Evolutionary conservation across 176 grass and related monocot species (phyloP).

Genomic region (Otatea glauca): DNA sequence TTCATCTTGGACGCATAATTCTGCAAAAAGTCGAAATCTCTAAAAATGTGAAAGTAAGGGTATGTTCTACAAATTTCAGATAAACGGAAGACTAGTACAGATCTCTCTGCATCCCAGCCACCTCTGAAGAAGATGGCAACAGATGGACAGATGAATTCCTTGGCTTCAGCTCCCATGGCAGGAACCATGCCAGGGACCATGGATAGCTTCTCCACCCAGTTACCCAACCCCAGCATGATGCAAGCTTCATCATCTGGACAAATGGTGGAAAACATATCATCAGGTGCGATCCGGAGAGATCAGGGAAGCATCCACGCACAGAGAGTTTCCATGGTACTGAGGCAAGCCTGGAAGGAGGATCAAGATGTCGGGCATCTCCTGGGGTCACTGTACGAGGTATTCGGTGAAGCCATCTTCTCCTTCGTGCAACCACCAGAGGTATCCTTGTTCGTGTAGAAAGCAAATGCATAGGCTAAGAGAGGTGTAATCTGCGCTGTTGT

Average conservation of each 20-base stretch:
- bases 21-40: not conserved
- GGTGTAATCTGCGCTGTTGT: slow-evolving; percentile 20
- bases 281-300: slow-evolving; percentile 44
- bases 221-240: slow-evolving; percentile 44
- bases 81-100: slow-evolving; percentile 64
- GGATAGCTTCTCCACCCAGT: slow-evolving; percentile 56
- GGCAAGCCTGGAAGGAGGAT: slow-evolving; percentile 95
- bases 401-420: slow-evolving; percentile 79
- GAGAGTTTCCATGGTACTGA: slow-evolving; percentile 58
- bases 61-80: slow-evolving; percentile 49
- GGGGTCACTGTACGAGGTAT: slow-evolving; percentile 62
- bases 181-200: slow-evolving; percentile 50
- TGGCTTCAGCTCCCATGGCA: slow-evolving; percentile 43
- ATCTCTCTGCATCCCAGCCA: slow-evolving; percentile 60
- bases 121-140: slow-evolving; percentile 77
- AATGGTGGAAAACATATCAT: slow-evolving; percentile 27
- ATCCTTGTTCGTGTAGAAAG: slow-evolving; percentile 64
- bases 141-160: slow-evolving; percentile 41
- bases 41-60: slow-evolving; percentile 1
- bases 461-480: not conserved
- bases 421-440: slow-evolving; percentile 75
- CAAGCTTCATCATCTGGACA: slow-evolving; percentile 55
- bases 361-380: slow-evolving; percentile 68
- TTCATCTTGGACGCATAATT: not conserved
- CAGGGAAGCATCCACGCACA: slow-evolving; percentile 45